Evolutionary conservation across 2,329 filamentous ascomycete genomes (phyloP), one percentile per base, ranked within the genome.

Genomic region (Trichoderma citrinoviride): DNA sequence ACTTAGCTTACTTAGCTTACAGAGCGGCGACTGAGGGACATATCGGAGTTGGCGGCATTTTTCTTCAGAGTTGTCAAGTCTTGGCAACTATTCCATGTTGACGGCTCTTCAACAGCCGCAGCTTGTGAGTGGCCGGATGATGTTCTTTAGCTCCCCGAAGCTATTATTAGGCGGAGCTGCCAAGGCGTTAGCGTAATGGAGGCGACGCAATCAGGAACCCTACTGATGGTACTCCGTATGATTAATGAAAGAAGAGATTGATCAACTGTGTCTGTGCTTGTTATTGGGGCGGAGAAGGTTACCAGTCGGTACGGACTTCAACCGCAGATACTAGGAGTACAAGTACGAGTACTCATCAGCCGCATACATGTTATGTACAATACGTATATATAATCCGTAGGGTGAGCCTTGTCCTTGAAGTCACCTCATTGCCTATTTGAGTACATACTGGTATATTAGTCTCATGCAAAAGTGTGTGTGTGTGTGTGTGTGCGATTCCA

Each of bases 161-260:
- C 44, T 53, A 53, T 44, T 49, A 61, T 61, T 33, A 53, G 58
- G 47, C 47, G 58, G 44, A 49, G 6, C 47, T 61, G 58, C 58
- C 58, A 61, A 61, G 58, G 25, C 58, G 10, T 53, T 61, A 61
- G 58, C 25, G 47, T 29, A 23, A 23, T 33, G 58, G 57, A 61
- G 47, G 37, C 58, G 47, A 61, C 58, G 58, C 53, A 61, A 61
- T 61, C 58, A 61, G 58, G 58, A 37, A 61, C 37, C 58, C 47
- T 37, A 53, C 27, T 33, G 21, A 17, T 61, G 44, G 58, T 43
- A n/a, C n/a, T n/a, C n/a, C n/a, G n/a, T n/a, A n/a, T n/a, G n/a
- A n/a, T 52, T 25, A 61, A 61, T 19, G 47, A n/a, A 27, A 17
- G 15, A 33, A 17, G 33, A 37, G 33, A 37, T 37, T 37, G 33